Conservation (phyloP, 306 rosid genomes). For the Adenanthera pavonina region DNA sequence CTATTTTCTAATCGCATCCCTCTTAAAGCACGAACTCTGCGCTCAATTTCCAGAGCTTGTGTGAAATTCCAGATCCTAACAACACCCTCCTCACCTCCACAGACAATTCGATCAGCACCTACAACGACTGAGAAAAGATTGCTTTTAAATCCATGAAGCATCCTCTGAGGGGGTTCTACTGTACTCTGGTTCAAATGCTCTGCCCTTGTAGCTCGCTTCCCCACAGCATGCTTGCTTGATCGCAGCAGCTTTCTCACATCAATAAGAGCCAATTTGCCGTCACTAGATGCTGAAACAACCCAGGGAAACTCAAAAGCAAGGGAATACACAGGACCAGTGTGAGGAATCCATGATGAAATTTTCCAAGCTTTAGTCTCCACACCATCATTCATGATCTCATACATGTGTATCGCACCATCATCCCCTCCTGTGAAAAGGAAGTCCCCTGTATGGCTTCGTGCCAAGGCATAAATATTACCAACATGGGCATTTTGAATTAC, state of each 20-base stretch:
- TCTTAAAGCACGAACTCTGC: constrained; percentile 64
- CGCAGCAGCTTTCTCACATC: constrained; percentile 77
- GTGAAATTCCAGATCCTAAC: constrained; percentile 94
- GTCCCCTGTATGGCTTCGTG: constrained; percentile 79
- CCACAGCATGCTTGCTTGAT: constrained; percentile 46
- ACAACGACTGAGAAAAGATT: constrained; percentile 78
- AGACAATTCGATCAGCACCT: constrained; percentile 89
- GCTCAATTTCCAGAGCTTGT: constrained; percentile 81
- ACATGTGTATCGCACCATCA: constrained; percentile 90
- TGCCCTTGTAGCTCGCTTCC: constrained; percentile 46
- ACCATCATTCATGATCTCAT: constrained; percentile 54
- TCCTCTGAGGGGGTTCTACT: constrained; percentile 95
- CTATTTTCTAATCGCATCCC: constrained; percentile 78
- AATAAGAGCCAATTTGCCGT: constrained; percentile 81
- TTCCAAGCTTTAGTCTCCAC: constrained; percentile 42
- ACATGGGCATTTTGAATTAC: constrained; percentile 69
- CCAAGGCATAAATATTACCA: constrained; percentile 74
- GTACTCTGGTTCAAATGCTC: constrained; percentile 43
- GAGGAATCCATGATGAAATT: constrained; percentile 85
- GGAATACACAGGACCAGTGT: constrained; percentile 78
- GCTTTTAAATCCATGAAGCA: constrained; percentile 78
- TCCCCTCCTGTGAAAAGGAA: constrained; percentile 93
- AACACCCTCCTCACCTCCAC: constrained; percentile 95
- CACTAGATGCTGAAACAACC: constrained; percentile 93
- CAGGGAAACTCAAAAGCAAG: constrained; percentile 97